Evolutionary conservation across 2,329 filamentous ascomycete genomes (phyloP).

Genomic region (Sporothrix pallida): DNA sequence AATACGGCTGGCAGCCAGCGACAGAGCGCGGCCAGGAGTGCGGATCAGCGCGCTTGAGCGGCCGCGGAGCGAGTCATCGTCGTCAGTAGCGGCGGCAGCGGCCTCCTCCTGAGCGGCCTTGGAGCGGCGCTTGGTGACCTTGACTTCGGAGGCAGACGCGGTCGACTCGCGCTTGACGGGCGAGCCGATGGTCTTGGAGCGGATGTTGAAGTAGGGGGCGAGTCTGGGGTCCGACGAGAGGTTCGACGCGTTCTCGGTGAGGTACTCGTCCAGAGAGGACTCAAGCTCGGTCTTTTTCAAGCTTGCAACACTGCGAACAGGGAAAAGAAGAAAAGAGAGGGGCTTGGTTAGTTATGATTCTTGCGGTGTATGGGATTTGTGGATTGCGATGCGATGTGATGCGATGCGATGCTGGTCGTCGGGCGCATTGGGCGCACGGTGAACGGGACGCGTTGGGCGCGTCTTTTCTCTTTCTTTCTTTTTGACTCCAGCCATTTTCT

Average conservation of each 20-base stretch:
- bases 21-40: conserved; percentile 59
- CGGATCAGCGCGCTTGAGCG: conserved; percentile 53
- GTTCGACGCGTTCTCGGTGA: conserved; percentile 69
- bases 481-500: neutral
- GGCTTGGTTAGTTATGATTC: neutral
- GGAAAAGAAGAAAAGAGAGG: conserved; percentile 12
- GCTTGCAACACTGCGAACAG: conserved; percentile 64
- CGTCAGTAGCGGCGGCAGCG: conserved; percentile 36
- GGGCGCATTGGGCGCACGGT: conserved; percentile 14
- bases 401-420: neutral
- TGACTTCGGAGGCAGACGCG: conserved; percentile 46
- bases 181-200: conserved; percentile 63
- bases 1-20: conserved; percentile 62
- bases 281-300: conserved; percentile 83
- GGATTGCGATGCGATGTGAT: neutral
- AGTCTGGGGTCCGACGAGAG: conserved; percentile 70
- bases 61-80: conserved; percentile 49
- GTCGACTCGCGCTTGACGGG: conserved; percentile 64
- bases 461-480: neutral
- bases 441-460: conserved; percentile 18
- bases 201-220: conserved; percentile 75
- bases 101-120: conserved; percentile 46
- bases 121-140: conserved; percentile 54
- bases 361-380: neutral
- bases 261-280: conserved; percentile 71